Evolutionary conservation across 83 land plant species (phyloP).

Genomic region (Isoetes engelmannii): DNA sequence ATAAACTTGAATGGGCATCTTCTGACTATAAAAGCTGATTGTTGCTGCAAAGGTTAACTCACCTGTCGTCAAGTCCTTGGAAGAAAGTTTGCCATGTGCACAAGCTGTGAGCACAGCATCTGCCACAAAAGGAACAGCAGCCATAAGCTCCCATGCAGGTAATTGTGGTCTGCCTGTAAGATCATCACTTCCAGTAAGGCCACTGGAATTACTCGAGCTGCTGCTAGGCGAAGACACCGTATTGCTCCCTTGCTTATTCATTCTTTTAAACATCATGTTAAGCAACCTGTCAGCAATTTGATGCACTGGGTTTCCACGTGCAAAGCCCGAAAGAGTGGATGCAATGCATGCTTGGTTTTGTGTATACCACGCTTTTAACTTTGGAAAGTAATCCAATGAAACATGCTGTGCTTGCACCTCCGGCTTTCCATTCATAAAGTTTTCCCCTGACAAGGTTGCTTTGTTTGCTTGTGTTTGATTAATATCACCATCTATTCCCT

Average conservation of each 20-base stretch:
- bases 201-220: constrained; percentile 31
- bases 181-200: constrained; percentile 46
- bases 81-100: constrained; percentile 58
- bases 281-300: constrained; percentile 62
- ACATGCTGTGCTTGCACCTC: constrained; percentile 20
- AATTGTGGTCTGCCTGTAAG: constrained; percentile 41
- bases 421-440: constrained; percentile 7
- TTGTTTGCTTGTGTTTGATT: neutral
- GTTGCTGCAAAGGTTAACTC: neutral
- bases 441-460: constrained; percentile 13
- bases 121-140: constrained; percentile 67
- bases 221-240: constrained; percentile 32
- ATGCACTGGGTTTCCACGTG: constrained; percentile 59
- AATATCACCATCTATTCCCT: neutral
- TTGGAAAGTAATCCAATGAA: constrained; percentile 60
- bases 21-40: neutral
- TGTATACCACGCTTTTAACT: constrained; percentile 62
- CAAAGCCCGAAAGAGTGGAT: constrained; percentile 57
- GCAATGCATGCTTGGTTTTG: constrained; percentile 74
- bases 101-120: constrained; percentile 76
- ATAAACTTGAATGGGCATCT: too few species aligned
- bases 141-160: constrained; percentile 77
- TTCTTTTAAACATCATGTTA: constrained; percentile 59
- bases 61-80: constrained; percentile 80
- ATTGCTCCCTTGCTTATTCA: constrained; percentile 34